A percentile compares a stretch with the other conserved stretches of the same genome.
phyloP scores from a whole-genome alignment of 768 basidiomycete genomes.

The Butyriboletus loyo region DNA sequence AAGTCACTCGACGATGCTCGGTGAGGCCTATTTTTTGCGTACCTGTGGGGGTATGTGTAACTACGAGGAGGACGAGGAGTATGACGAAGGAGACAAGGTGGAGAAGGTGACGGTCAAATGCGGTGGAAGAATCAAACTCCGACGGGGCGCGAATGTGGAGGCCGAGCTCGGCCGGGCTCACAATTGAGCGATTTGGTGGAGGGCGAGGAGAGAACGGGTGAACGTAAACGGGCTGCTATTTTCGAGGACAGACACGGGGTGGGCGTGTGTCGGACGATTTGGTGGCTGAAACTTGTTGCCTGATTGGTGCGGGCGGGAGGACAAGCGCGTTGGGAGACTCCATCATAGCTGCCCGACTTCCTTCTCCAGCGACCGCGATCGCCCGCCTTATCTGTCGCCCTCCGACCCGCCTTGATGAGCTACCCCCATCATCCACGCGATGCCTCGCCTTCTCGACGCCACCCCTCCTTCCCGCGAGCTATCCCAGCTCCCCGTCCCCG shows the following conservation, averaged over 20 bases:
- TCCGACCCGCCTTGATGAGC: not conserved
- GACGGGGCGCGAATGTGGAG: conserved; percentile 33
- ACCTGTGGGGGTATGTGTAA: conserved; percentile 20
- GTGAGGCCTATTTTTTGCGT: conserved; percentile 19
- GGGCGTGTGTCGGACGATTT: not conserved
- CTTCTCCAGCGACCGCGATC: not conserved
- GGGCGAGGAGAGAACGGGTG: not conserved
- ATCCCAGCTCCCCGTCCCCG: conserved; percentile 42
- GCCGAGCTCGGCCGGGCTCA: conserved; percentile 8
- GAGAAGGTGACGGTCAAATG: conserved; percentile 32
- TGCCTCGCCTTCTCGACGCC: not conserved
- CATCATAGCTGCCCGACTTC: conserved; percentile 5
- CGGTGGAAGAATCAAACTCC: conserved; percentile 34
- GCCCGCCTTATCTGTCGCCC: not conserved
- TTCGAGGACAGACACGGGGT: not conserved
- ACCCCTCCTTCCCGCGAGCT: conserved; percentile 13
- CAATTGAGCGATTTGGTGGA: not conserved
- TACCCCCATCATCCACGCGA: conserved; percentile 6
- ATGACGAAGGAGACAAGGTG: conserved; percentile 35
- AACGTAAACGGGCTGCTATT: not conserved
- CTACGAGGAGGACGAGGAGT: conserved; percentile 23
- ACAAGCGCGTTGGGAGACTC: not conserved
- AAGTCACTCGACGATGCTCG: not conserved
- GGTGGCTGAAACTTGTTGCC: conserved; percentile 9
- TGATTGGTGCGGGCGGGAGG: conserved; percentile 8